Evolutionary conservation across 306 rosid species (phyloP).

Genomic region (Trichosanthes cucumerina): DNA sequence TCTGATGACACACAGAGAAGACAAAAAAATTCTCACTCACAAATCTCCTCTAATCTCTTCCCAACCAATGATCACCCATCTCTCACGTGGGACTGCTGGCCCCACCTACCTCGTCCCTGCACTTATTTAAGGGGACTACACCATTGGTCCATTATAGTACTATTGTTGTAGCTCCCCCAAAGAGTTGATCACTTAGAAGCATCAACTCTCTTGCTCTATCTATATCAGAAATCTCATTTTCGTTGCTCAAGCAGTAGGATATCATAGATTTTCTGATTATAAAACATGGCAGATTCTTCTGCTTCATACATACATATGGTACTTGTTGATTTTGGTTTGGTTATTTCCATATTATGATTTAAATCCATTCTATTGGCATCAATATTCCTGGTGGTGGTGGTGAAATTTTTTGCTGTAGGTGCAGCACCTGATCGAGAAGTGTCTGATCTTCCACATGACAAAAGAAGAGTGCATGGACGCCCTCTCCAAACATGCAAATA

Average conservation of each 20-base stretch:
- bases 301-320: slow-evolving; percentile 86
- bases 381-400: neutral
- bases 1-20: slow-evolving; percentile 1
- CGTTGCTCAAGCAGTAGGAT: neutral
- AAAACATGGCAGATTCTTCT: slow-evolving; percentile 20
- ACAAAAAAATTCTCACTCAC: slow-evolving; percentile 64
- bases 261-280: neutral
- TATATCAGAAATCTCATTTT: neutral
- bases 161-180: neutral
- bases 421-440: slow-evolving; percentile 95
- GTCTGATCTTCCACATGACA: slow-evolving; percentile 76
- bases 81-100: slow-evolving; percentile 80
- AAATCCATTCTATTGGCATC: neutral
- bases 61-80: slow-evolving; percentile 73
- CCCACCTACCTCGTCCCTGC: slow-evolving; percentile 27
- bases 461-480: slow-evolving; percentile 98
- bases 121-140: neutral
- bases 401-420: slow-evolving; percentile 27
- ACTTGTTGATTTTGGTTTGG: neutral
- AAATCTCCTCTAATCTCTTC: slow-evolving; percentile 80
- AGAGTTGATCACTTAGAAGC: neutral
- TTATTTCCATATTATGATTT: neutral
- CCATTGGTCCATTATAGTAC: neutral
- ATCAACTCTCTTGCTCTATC: neutral
- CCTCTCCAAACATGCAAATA: slow-evolving; percentile 83